Evolutionary conservation across 2,329 filamentous ascomycete species (phyloP), one percentile per base, ranked within the genome.

Genomic region (Hypoxylon sp.): DNA sequence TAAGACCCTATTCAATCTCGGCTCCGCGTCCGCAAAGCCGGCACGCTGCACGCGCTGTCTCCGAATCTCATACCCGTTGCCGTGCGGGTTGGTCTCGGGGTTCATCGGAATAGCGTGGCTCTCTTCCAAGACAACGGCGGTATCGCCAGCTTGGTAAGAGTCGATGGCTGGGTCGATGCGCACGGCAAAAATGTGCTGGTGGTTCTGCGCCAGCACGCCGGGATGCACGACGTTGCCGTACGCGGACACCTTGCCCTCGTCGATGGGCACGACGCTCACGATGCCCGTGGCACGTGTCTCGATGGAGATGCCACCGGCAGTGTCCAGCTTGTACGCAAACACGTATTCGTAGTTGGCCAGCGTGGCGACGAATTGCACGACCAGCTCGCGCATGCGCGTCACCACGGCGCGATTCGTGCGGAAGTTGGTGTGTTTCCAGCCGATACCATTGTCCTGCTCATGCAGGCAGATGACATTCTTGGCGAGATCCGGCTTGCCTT

Each of bases 311-410:
- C 79, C 82, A 6, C 81, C 86, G 0, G 81, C 77, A 32, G 84
- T 84, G 63, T 87, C 81, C 52, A 89, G 82, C 55, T 83, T 80
- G 68, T 79, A 88, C 2, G 80, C 78, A 50, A 88, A 81, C 29
- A 88, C 78, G 63, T 89, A 89, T 63, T 89, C 86, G 71, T 89
- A 89, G 70, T 89, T 89, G 13, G 82, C 82, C 2, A 88, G 77
- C 0, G 86, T 89, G 57, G 86, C 82, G 67, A 88, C 84, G 63
- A 81, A 85, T 60, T 89, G 86, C 2, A 89, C 68, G 0, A 89
- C 83, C 2, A 89, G 75, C 59, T 87, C 80, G 1, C 86, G 78
- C 49, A 78, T 75, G 5, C 86, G 75, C 0, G 81, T 81, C 0
- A 88, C 82, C 1, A 84, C 82, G 0, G 83, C 83, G 1, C 82